Conservation (phyloP, 1,284 basidiomycete genomes). For the Boletus putidus region DNA sequence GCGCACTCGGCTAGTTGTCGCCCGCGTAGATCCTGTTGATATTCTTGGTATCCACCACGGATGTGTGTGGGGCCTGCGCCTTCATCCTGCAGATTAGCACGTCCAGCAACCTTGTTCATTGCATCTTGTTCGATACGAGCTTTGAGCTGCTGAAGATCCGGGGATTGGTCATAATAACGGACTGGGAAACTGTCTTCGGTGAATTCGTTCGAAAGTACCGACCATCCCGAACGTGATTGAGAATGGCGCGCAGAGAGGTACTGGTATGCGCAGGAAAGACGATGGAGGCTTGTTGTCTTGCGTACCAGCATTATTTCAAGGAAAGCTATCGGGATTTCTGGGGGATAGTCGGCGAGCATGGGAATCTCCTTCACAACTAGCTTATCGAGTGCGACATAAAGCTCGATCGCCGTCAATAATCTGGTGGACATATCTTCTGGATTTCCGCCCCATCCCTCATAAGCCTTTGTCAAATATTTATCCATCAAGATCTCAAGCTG, state of each 20-base stretch:
- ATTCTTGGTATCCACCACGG: neutral
- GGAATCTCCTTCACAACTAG: neutral
- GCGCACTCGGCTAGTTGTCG: neutral
- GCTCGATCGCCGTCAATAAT: neutral
- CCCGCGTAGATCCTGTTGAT: neutral
- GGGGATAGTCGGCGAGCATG: neutral
- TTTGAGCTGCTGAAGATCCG: neutral
- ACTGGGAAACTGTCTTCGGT: neutral
- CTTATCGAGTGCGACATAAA: conserved; percentile 29
- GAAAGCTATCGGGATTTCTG: neutral
- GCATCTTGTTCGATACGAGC: neutral
- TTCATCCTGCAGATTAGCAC: neutral
- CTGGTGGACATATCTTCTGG: conserved; percentile 34
- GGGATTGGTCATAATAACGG: neutral
- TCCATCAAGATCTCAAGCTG: no score
- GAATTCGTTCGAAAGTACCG: neutral
- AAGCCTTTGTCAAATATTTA: no score
- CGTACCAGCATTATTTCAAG: neutral
- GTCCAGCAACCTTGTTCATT: fast-evolving
- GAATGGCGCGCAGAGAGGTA: conserved; percentile 1
- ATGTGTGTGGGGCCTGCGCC: neutral
- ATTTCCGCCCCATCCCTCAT: conserved; percentile 1
- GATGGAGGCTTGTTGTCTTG: neutral
- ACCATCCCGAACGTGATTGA: neutral
- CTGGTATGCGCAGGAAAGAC: neutral